These are phyloP conservation scores for Penicillium tannophilum DNA, from an alignment of 495 filamentous ascomycete species.

Conservation along the genomic window DNA sequence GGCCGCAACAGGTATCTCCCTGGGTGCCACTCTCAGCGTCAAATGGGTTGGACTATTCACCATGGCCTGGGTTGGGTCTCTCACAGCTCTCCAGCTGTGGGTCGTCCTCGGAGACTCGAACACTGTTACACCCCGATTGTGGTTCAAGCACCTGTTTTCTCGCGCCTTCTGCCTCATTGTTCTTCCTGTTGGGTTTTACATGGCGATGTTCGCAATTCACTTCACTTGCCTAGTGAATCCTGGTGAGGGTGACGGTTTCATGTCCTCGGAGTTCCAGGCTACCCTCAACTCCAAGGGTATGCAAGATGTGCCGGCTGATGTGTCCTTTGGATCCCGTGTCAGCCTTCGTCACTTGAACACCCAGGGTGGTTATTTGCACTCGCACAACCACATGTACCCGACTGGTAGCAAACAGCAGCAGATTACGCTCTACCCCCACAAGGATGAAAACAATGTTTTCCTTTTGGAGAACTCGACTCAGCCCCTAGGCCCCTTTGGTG, in stretches of 20 bases:
- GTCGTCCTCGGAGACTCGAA: slow-evolving; percentile 85
- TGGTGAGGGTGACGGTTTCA: slow-evolving; percentile 97
- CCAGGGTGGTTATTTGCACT: slow-evolving; percentile 96
- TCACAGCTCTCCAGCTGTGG: slow-evolving; percentile 93
- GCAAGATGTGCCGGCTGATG: slow-evolving; percentile 91
- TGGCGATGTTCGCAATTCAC: slow-evolving; percentile 94
- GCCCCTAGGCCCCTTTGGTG: slow-evolving; percentile 74
- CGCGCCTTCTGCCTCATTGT: slow-evolving; percentile 90
- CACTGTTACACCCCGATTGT: slow-evolving; percentile 80
- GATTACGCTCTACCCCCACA: slow-evolving; percentile 97
- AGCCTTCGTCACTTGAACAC: slow-evolving; percentile 92
- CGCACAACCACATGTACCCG: slow-evolving; percentile 96
- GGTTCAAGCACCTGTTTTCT: slow-evolving; percentile 94
- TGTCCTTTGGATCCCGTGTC: slow-evolving; percentile 84
- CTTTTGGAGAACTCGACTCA: slow-evolving; percentile 94
- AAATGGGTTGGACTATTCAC: slow-evolving; percentile 99
- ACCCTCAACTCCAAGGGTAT: slow-evolving; percentile 95
- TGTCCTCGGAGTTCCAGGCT: slow-evolving; percentile 98
- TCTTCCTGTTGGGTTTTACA: slow-evolving; percentile 87
- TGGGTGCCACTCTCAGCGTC: slow-evolving; percentile 91
- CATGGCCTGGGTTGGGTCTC: slow-evolving; percentile 93
- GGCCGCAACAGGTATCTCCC: slow-evolving; percentile 76
- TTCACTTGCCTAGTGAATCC: slow-evolving; percentile 92
- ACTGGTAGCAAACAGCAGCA: slow-evolving; percentile 97
- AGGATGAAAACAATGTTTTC: slow-evolving; percentile 97